Evolutionary conservation across 2,329 filamentous ascomycete genomes (phyloP).

Genomic region (Colletotrichum horii): DNA sequence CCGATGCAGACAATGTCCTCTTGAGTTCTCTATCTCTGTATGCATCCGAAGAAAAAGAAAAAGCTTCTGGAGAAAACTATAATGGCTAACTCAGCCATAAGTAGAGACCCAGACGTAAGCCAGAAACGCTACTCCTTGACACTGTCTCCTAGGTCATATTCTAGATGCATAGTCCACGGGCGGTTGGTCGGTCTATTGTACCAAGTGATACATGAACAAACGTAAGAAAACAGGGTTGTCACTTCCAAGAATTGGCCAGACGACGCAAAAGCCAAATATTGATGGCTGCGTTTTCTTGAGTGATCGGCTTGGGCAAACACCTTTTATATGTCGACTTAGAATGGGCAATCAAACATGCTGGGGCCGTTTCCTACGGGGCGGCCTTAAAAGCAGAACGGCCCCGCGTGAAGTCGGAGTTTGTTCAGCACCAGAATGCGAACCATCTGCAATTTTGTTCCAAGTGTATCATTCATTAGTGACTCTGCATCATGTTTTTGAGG

Average conservation of each 20-base stretch:
- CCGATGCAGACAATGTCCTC: too few relatives aligned
- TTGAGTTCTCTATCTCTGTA: too few relatives aligned
- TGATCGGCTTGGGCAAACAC: not conserved
- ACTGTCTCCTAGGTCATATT: not conserved
- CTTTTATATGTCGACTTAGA: not conserved
- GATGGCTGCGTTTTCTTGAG: not conserved
- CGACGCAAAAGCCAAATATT: too few relatives aligned
- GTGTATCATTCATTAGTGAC: not conserved
- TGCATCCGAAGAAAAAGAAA: not conserved
- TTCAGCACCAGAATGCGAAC: not conserved
- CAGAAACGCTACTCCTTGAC: not conserved
- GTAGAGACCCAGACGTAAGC: not conserved
- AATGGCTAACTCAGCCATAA: not conserved
- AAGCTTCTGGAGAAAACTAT: not conserved
- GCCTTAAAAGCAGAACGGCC: not conserved
- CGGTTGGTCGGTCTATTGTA: not conserved
- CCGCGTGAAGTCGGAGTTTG: not conserved
- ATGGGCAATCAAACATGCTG: not conserved
- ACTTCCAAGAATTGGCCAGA: too few relatives aligned
- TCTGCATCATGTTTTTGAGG: not conserved
- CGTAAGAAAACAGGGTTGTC: too few relatives aligned
- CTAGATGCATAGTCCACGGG: not conserved
- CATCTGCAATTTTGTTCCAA: not conserved
- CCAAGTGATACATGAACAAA: not conserved
- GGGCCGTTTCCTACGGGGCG: not conserved